A percentile compares a stretch with the other conserved stretches of the same genome.
Conservation (phyloP, 2,329 filamentous ascomycete species). For the Fusarium circinatum region DNA sequence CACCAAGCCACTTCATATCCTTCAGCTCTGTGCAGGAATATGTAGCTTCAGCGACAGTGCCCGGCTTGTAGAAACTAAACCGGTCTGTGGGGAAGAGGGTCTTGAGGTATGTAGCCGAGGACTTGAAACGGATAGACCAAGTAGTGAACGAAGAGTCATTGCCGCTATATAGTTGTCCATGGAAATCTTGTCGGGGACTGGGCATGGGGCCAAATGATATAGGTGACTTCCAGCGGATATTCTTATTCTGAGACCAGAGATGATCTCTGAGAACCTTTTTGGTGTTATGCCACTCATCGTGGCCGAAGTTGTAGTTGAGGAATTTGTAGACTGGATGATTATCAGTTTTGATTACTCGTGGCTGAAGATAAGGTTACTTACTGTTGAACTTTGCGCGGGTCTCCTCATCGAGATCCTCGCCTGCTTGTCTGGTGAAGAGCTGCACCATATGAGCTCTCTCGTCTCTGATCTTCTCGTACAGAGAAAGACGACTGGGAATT, state of each 20-base stretch:
- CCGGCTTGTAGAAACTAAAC: conserved; percentile 55
- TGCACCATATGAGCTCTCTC: conserved; percentile 68
- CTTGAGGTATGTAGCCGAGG: conserved; percentile 59
- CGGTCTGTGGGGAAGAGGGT: conserved; percentile 57
- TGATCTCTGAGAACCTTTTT: conserved; percentile 18
- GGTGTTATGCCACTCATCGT: conserved; percentile 38
- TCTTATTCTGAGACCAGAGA: conserved; percentile 22
- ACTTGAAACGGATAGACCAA: conserved; percentile 61
- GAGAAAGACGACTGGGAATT: conserved; percentile 63
- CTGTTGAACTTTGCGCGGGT: conserved; percentile 52
- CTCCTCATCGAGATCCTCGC: conserved; percentile 56
- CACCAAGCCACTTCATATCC: conserved; percentile 70
- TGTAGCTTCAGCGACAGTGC: conserved; percentile 57
- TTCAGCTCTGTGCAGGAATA: conserved; percentile 55
- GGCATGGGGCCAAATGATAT: conserved; percentile 40
- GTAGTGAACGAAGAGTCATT: conserved; percentile 53
- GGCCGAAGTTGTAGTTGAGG: conserved; percentile 27
- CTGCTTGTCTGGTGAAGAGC: conserved; percentile 63
- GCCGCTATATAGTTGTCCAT: neutral
- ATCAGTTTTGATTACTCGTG: neutral
- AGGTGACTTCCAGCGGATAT: conserved; percentile 24
- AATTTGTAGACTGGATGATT: conserved; percentile 9
- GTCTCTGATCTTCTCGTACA: conserved; percentile 69
- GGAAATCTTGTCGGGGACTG: conserved; percentile 33
- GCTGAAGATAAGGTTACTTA: conserved; percentile 39